Evolutionary conservation across 306 rosid species (phyloP), one percentile per base, ranked within the genome.

Genomic region (Mimosa pudica): DNA sequence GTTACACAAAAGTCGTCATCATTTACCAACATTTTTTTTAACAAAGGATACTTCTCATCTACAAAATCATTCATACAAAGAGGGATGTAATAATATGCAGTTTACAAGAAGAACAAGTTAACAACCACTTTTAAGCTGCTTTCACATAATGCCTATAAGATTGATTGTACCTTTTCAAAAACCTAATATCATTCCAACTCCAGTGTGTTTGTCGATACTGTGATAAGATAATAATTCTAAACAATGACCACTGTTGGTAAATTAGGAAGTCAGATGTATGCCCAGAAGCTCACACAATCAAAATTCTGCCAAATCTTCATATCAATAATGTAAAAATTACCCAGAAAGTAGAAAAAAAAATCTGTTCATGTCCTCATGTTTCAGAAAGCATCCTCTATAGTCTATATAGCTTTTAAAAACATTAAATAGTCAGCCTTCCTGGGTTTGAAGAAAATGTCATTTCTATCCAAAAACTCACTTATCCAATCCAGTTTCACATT

Each of bases 271-370:
- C 66, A 60, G 45, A 74, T 35, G 51, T 10, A 68, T 61, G 66
- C 48, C 46, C 64, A 62, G 54, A 62, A 41, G 75, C 44, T 33
- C 48, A 12, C 42, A 48, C 24, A 71, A 58, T 76, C 79, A 30
- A 49, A 84, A 52, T 35, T 81, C 60, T 24, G 58, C 4, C 4
- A 47, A 30, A 42, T 67, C 62, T 67, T 61, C 45, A 20, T 14
- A 49, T 67, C 24, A 65, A 80, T 17, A 66, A 66, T 4, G 24
- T n/a, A 14, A 71, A 77, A 67, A 71, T 52, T 35, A 71, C 58
- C 68, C 46, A 73, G 5, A 71, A 73, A 33, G 65, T 79, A 73
- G 70, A 58, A 62, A 69, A n/a, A 60, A 10, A 38, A 5, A 38
- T 38, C 42, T 38, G 42, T 38, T 38, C 42, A 61, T 5, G 16